Percentiles rank a stretch among this genome's conserved stretches.
phyloP scores from a whole-genome alignment of 257 asterid species.

The Orobanche coerulescens region DNA sequence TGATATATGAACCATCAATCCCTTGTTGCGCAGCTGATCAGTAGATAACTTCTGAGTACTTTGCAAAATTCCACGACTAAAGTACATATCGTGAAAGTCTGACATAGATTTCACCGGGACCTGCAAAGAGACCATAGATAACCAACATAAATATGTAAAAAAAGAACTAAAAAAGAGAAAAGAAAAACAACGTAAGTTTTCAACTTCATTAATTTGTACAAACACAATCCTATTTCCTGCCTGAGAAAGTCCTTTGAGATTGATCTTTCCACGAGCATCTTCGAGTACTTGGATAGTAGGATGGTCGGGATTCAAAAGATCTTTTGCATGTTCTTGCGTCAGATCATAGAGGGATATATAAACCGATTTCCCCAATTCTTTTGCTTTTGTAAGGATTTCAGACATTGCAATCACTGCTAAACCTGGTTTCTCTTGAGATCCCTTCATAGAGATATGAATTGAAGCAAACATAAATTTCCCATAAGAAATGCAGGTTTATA shows the following conservation, averaged over 20 bases:
- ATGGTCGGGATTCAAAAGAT: constrained; percentile 52
- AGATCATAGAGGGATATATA: constrained; percentile 58
- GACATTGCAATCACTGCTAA: constrained; percentile 54
- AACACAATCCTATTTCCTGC: constrained; percentile 29
- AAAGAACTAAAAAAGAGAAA: background rate
- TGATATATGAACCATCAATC: constrained; percentile 51
- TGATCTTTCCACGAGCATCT: constrained; percentile 59
- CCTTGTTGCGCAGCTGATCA: constrained; percentile 44
- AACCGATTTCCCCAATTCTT: constrained; percentile 37
- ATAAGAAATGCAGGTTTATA: background rate
- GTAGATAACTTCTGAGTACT: constrained; percentile 32
- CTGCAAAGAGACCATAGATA: constrained; percentile 32
- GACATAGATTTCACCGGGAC: constrained; percentile 41
- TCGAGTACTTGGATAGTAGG: constrained; percentile 55
- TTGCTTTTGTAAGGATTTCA: constrained; percentile 53
- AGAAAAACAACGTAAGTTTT: background rate
- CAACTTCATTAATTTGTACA: background rate
- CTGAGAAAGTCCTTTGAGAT: constrained; percentile 74
- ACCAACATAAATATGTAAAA: constrained; percentile 1
- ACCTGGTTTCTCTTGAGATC: constrained; percentile 59
- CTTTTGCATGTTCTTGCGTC: constrained; percentile 54
- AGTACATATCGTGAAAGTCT: constrained; percentile 41
- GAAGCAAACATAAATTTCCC: background rate
- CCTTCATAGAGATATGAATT: constrained; percentile 32
- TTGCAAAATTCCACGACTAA: constrained; percentile 22